A percentile compares a stretch with the other conserved stretches of the same genome.
Conservation (phyloP, 2,329 filamentous ascomycete species). For the Paraphaeosphaeria sporulosa region DNA sequence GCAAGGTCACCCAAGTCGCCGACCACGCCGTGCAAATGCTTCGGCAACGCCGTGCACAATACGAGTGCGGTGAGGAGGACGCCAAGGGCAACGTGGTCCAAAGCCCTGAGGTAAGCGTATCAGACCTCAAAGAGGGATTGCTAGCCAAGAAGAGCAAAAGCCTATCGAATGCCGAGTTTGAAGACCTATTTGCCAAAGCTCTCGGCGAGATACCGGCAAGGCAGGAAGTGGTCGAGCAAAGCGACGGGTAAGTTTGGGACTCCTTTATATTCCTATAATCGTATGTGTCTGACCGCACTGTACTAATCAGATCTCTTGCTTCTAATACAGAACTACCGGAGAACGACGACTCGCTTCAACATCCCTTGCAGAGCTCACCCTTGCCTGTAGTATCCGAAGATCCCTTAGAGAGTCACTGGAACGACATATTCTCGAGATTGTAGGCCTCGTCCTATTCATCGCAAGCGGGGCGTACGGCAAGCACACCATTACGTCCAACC, state of each 20-base stretch:
- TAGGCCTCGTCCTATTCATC: conserved; percentile 62
- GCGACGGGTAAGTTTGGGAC: conserved; percentile 63
- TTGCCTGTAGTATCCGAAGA: conserved; percentile 81
- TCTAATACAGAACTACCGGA: conserved; percentile 75
- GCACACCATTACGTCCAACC: conserved; percentile 67
- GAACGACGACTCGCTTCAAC: conserved; percentile 76
- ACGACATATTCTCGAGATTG: conserved; percentile 87
- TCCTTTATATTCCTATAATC: conserved; percentile 29
- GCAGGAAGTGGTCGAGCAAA: conserved; percentile 66
- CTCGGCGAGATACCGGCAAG: conserved; percentile 73
- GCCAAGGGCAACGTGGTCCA: conserved; percentile 67
- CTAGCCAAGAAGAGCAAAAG: conserved; percentile 79
- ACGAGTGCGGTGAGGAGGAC: conserved; percentile 82
- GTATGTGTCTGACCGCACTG: conserved; percentile 39
- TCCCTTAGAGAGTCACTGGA: conserved; percentile 81
- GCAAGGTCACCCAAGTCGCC: conserved; percentile 84
- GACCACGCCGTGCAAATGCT: conserved; percentile 88
- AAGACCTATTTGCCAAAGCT: conserved; percentile 81
- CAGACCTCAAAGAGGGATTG: conserved; percentile 79
- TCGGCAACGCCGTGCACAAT: conserved; percentile 83
- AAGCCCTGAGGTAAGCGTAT: conserved; percentile 71
- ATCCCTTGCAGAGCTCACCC: conserved; percentile 89
- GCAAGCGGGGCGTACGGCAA: conserved; percentile 65
- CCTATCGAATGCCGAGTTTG: conserved; percentile 87
- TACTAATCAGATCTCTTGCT: conserved; percentile 88